phyloP scores from a whole-genome alignment of 169 alveolate genomes.

The Besnoitia besnoiti region DNA sequence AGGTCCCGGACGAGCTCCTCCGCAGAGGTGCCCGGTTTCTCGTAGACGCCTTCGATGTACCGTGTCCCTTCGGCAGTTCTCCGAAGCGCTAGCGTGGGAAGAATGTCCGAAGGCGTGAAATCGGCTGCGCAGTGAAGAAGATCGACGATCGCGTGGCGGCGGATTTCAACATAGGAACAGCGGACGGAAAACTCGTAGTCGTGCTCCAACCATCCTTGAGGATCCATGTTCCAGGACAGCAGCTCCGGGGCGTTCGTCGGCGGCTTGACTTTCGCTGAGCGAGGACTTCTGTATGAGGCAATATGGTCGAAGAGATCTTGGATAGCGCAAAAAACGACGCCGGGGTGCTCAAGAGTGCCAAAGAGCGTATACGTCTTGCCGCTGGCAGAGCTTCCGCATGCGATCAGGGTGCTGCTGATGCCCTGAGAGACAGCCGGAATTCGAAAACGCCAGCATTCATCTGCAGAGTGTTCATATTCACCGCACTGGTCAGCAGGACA shows the following conservation, averaged over 20 bases:
- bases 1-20: slow-evolving; percentile 42
- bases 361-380: slow-evolving; percentile 55
- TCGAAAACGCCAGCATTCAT: not conserved
- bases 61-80: not conserved
- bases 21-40: not conserved
- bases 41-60: slow-evolving; percentile 22
- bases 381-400: slow-evolving; percentile 43
- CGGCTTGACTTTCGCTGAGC: slow-evolving; percentile 11
- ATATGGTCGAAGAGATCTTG: slow-evolving; percentile 54
- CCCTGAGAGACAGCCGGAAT: slow-evolving; percentile 11
- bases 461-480: not conserved
- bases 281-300: slow-evolving; percentile 48
- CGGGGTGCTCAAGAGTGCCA: slow-evolving; percentile 57
- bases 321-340: slow-evolving; percentile 37
- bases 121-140: slow-evolving; percentile 37
- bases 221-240: not conserved
- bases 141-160: slow-evolving; percentile 46
- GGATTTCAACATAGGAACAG: slow-evolving; percentile 41
- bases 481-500: not conserved
- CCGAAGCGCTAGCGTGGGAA: slow-evolving; percentile 38
- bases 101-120: slow-evolving; percentile 38
- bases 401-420: slow-evolving; percentile 54
- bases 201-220: not conserved
- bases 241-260: not conserved
- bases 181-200: slow-evolving; percentile 47